Evolutionary conservation across 768 basidiomycete species (phyloP).

Genomic region (Pleurotus tuoliensis): DNA sequence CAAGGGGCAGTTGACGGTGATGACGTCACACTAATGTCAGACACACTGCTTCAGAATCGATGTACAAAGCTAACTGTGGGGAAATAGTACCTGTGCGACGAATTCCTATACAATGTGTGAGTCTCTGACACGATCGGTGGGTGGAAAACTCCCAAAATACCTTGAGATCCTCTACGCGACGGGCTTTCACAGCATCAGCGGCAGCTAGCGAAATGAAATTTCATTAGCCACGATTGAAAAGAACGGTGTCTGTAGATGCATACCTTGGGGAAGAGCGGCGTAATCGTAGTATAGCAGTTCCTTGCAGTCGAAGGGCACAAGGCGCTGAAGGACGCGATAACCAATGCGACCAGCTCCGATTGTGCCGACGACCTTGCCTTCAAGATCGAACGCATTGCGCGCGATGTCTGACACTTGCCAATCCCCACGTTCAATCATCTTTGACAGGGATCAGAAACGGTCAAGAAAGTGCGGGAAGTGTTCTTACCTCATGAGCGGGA

Average conservation of each 20-base stretch:
- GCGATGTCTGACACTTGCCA: conserved; percentile 87
- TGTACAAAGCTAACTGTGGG: neutral
- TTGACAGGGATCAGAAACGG: neutral
- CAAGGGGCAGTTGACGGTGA: conserved; percentile 86
- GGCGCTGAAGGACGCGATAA: conserved; percentile 79
- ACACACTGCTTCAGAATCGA: neutral
- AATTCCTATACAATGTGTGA: conserved; percentile 27
- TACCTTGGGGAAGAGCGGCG: conserved; percentile 61
- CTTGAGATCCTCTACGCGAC: conserved; percentile 77
- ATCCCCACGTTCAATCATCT: conserved; percentile 82
- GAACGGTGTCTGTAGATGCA: neutral
- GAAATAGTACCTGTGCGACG: conserved; percentile 32
- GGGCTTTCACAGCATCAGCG: conserved; percentile 60
- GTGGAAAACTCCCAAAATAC: conserved; percentile 30
- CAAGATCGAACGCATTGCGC: conserved; percentile 82
- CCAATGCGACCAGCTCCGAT: conserved; percentile 82
- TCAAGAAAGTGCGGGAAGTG: neutral
- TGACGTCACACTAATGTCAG: conserved; percentile 57
- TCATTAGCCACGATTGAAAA: neutral
- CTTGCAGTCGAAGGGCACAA: conserved; percentile 82
- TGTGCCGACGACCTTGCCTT: conserved; percentile 88
- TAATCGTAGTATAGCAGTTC: conserved; percentile 92
- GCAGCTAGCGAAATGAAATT: conserved; percentile 39
- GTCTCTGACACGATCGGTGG: neutral
- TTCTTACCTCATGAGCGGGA: conserved; percentile 73